A percentile compares a stretch with the other conserved stretches of the same genome.
Evolutionary conservation across 306 rosid species (phyloP).

Genomic region (Arachis hypogaea): DNA sequence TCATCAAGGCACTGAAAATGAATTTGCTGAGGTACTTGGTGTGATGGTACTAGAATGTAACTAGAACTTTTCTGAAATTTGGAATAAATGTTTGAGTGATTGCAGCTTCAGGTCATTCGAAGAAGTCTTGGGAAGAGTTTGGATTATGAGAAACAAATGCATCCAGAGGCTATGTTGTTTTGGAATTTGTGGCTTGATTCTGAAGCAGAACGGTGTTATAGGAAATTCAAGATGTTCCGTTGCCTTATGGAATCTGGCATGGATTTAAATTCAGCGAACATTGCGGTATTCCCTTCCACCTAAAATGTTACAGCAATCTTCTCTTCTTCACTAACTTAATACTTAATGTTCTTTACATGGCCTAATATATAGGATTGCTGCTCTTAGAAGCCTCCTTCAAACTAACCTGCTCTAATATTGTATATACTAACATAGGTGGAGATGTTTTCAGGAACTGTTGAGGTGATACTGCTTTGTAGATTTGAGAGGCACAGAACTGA

Average conservation of each 20-base stretch:
- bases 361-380: not conserved
- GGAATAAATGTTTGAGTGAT: conserved; percentile 26
- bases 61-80: conserved; percentile 7
- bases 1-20: conserved; percentile 47
- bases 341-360: not conserved
- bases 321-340: not conserved
- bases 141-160: conserved; percentile 48
- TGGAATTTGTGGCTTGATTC: conserved; percentile 68
- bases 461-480: conserved; percentile 34
- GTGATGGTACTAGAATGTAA: conserved; percentile 10
- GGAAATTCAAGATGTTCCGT: conserved; percentile 50
- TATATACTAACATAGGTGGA: conserved; percentile 8
- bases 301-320: not conserved
- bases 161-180: conserved; percentile 51
- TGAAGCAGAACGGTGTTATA: conserved; percentile 59
- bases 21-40: conserved; percentile 50
- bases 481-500: conserved; percentile 21
- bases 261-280: conserved; percentile 42
- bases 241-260: conserved; percentile 53
- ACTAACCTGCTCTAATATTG: not conserved
- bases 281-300: conserved; percentile 44
- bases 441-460: conserved; percentile 51
- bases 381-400: conserved; percentile 7
- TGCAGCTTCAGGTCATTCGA: conserved; percentile 50
- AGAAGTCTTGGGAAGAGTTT: conserved; percentile 44